Base-by-base conservation (phyloP, 371 early-diverging fungal species). In the Apophysomyces trapeziformis region DNA sequence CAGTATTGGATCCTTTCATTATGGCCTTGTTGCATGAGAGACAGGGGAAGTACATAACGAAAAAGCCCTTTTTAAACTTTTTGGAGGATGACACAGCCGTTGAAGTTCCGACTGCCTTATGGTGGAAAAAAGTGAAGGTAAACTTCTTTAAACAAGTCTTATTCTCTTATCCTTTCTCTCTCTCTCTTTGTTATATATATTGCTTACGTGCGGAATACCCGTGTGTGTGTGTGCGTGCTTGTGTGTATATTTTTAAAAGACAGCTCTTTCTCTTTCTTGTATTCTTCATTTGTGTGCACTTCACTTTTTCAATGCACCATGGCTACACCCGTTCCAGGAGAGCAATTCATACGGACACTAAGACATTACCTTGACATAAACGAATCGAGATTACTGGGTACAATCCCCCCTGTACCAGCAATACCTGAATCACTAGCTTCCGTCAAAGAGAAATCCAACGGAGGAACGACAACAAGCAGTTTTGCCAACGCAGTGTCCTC, bases 361-460 rank as follows among this genome's bases (percentile, higher is more conserved):
- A 75, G 85, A 36, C 85, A 88, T 59, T 87, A 87, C 70, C 71
- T 88, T 13, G 86, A 85, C 67, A 63, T 80, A 1, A 86, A 88
- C 70, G 83, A 86, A 64, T 68, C 38, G 64, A 73, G 63, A 56
- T 57, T 77, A 18, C 58, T 69, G 39, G 43, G 64, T 18, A 21
- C 60, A 39, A 59, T 57, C 58, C 41, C 67, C 36, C 69, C 54
- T 64, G 78, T 67, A 38, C 44, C 56, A 61, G 58, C 66, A 18
- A 38, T 66, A 38, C 46, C 56, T 44, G 13, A 66, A 60, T 54
- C 65, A 58, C 38, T 59, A 63, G 58, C 57, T 11, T 5, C 37
- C 35, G 41, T 21, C 36, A 21, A 56, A 38, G 38, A 61, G 32
- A 67, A 68, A 45, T 41, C 62, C 57, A 73, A 58, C 32, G 64